A percentile compares a stretch with the other conserved stretches of the same genome.
phyloP scores from a whole-genome alignment of 2,329 filamentous ascomycete genomes.

The Coniochaeta pulveracea region DNA sequence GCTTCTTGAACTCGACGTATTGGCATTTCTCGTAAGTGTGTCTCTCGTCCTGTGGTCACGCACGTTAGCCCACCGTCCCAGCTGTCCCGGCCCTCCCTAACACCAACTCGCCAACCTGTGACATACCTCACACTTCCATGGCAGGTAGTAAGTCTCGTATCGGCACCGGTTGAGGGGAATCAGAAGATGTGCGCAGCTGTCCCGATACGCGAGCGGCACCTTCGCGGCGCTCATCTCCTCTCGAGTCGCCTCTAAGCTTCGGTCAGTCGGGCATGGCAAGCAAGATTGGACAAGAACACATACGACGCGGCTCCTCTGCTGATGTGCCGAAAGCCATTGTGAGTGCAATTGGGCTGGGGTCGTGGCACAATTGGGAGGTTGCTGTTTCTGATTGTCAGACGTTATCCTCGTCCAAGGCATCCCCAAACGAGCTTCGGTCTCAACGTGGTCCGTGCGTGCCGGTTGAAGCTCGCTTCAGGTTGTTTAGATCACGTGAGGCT shows the following conservation, averaged over 20 bases:
- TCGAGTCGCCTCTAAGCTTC: conserved; percentile 57
- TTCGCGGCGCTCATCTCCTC: conserved; percentile 90
- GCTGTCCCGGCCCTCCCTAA: not conserved
- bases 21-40: conserved; percentile 99
- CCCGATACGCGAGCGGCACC: conserved; percentile 82
- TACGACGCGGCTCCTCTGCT: too few relatives aligned
- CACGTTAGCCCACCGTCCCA: not conserved
- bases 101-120: not conserved
- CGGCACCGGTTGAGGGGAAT: conserved; percentile 96
- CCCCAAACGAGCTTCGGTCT: too few relatives aligned
- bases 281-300: too few relatives aligned
- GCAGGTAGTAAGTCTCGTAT: conserved; percentile 81
- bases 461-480: too few relatives aligned
- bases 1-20: conserved; percentile 97
- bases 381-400: too few relatives aligned
- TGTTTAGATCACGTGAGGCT: too few relatives aligned
- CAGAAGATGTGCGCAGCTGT: conserved; percentile 88
- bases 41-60: conserved; percentile 65
- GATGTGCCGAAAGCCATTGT: too few relatives aligned
- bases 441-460: too few relatives aligned
- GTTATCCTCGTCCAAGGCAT: too few relatives aligned
- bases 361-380: too few relatives aligned
- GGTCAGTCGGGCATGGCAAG: too few relatives aligned
- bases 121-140: conserved; percentile 94
- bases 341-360: too few relatives aligned